These are phyloP conservation scores for Craterostigma plantagineum DNA, from an alignment of 257 asterid genomes.

Conservation along the genomic window DNA sequence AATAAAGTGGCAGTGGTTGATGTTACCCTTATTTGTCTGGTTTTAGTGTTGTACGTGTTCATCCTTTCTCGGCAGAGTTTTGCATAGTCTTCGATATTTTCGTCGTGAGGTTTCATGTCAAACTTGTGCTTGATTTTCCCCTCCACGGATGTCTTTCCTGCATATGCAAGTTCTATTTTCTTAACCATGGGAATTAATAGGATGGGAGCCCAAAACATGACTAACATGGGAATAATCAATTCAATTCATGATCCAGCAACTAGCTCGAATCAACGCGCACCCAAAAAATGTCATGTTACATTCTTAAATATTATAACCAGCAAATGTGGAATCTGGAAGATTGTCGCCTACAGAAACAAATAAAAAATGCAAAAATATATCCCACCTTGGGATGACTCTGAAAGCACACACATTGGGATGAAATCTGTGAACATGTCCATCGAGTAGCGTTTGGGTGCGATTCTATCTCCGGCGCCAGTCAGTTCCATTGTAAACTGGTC, in stretches of 20 bases:
- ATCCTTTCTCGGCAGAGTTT: conserved; percentile 70
- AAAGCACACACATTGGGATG: conserved; percentile 67
- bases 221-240: too few relatives aligned
- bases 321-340: too few relatives aligned
- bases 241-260: too few relatives aligned
- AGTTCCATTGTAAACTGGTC: conserved; percentile 83
- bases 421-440: conserved; percentile 86
- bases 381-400: conserved; percentile 63
- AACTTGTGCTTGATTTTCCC: conserved; percentile 74
- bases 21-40: conserved; percentile 44
- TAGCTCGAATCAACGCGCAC: too few relatives aligned
- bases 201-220: too few relatives aligned
- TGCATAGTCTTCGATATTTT: conserved; percentile 43
- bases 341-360: too few relatives aligned
- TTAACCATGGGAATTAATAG: too few relatives aligned
- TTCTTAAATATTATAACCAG: too few relatives aligned
- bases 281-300: too few relatives aligned
- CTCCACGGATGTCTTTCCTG: conserved; percentile 64
- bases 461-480: conserved; percentile 36
- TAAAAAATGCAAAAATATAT: too few relatives aligned
- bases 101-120: conserved; percentile 64
- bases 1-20: too few relatives aligned
- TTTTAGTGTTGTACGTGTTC: conserved; percentile 41
- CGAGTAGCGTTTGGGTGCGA: conserved; percentile 44
- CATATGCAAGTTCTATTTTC: conserved; percentile 1